Percentiles rank a stretch among this genome's conserved stretches.
Conservation (phyloP, 371 early-diverging fungal genomes). For the Saksenaea oblongispora region DNA sequence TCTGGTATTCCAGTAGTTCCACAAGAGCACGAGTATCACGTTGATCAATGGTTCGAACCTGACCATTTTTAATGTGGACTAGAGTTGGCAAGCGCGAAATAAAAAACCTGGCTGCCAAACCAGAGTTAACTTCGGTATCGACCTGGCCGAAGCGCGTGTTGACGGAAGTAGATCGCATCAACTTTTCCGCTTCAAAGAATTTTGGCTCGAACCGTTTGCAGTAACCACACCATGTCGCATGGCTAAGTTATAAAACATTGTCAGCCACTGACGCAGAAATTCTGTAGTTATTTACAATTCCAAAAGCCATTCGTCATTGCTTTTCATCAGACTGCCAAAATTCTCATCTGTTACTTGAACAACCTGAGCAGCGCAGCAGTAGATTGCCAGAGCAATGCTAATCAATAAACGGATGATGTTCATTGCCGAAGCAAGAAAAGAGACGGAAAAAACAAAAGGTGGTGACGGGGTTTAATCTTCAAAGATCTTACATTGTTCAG, state of each 20-base stretch:
- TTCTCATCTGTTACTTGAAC: slow-evolving; percentile 41
- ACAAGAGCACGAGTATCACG: slow-evolving; percentile 23
- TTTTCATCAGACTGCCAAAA: slow-evolving; percentile 24
- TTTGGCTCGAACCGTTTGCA: slow-evolving; percentile 37
- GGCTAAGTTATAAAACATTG: slow-evolving; percentile 17
- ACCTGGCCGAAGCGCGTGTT: slow-evolving; percentile 36
- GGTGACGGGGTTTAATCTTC: neutral
- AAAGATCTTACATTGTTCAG: too few species aligned
- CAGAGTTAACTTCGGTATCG: slow-evolving; percentile 41
- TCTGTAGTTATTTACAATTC: slow-evolving; percentile 35
- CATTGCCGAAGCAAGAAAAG: neutral
- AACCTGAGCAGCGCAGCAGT: slow-evolving; percentile 19
- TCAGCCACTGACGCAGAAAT: neutral
- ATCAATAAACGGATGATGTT: neutral
- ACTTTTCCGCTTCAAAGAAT: slow-evolving; percentile 30
- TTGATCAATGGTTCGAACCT: slow-evolving; percentile 14
- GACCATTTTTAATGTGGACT: slow-evolving; percentile 41
- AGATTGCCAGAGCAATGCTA: neutral
- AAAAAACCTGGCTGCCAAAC: slow-evolving; percentile 48
- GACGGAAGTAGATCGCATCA: slow-evolving; percentile 12
- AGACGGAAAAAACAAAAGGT: neutral
- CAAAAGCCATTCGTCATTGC: slow-evolving; percentile 41
- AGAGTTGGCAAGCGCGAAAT: slow-evolving; percentile 46
- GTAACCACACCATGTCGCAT: slow-evolving; percentile 51
- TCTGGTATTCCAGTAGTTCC: slow-evolving; percentile 23